Percentiles rank a stretch among this genome's conserved stretches.
These are phyloP conservation scores for Mortierella antarctica DNA, from an alignment of 192 early-diverging fungal species.

Conservation along the genomic window DNA sequence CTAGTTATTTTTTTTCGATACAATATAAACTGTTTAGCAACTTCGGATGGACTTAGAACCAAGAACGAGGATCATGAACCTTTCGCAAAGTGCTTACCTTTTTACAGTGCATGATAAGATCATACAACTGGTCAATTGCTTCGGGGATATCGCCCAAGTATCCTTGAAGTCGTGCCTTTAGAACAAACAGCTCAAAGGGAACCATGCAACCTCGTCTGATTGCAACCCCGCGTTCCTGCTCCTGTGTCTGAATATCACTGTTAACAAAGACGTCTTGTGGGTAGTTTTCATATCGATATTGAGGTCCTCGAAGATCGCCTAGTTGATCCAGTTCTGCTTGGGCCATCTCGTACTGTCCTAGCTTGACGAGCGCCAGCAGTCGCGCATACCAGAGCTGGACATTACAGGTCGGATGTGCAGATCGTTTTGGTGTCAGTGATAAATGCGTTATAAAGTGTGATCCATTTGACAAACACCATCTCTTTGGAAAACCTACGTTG, in stretches of 20 bases:
- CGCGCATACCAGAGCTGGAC: conserved; percentile 65
- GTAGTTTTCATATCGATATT: conserved; percentile 57
- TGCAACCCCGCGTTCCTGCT: conserved; percentile 5
- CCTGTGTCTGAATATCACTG: conserved; percentile 13
- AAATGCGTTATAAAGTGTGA: not conserved
- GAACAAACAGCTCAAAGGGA: conserved; percentile 61
- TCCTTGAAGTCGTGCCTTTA: conserved; percentile 57
- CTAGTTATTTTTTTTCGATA: not conserved
- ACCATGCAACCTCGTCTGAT: conserved; percentile 53
- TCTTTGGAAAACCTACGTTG: conserved; percentile 43
- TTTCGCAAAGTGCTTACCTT: conserved; percentile 29
- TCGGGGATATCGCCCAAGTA: conserved; percentile 50
- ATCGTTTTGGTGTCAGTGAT: not conserved
- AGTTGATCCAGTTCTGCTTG: conserved; percentile 64
- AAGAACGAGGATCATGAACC: not conserved
- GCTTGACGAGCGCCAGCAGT: conserved; percentile 56
- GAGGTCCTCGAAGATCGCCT: conserved; percentile 56
- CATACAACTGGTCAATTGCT: conserved; percentile 57
- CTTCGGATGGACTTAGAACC: no score
- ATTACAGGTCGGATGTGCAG: not conserved
- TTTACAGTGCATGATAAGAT: conserved; percentile 57
- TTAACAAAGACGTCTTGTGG: conserved; percentile 27
- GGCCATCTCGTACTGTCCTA: conserved; percentile 62
- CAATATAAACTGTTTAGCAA: not conserved
- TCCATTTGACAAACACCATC: not conserved